Evolutionary conservation across 2,329 filamentous ascomycete genomes (phyloP).

Genomic region (Exophiala xenobiotica): DNA sequence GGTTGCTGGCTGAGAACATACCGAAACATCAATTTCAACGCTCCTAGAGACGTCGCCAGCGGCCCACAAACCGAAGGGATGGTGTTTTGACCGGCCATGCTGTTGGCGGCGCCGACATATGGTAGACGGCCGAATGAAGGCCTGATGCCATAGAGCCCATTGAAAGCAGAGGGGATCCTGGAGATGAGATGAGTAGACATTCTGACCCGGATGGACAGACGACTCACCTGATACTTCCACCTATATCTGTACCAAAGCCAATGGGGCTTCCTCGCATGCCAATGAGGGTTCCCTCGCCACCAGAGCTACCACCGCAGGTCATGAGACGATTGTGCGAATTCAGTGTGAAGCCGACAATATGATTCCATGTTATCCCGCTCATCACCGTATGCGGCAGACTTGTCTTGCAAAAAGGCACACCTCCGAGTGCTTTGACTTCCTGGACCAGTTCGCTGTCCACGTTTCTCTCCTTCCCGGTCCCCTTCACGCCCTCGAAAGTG

Average conservation of each 20-base stretch:
- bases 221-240: slow-evolving; percentile 46
- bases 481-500: slow-evolving; percentile 1
- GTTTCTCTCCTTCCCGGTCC: background rate
- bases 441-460: slow-evolving; percentile 27
- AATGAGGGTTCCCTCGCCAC: slow-evolving; percentile 62
- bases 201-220: slow-evolving; percentile 38
- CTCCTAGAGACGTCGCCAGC: slow-evolving; percentile 32
- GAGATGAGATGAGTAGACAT: background rate
- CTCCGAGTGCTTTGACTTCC: slow-evolving; percentile 39
- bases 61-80: slow-evolving; percentile 47
- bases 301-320: slow-evolving; percentile 63
- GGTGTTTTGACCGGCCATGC: slow-evolving; percentile 46
- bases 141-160: slow-evolving; percentile 52
- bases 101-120: slow-evolving; percentile 46
- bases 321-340: slow-evolving; percentile 62
- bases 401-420: slow-evolving; percentile 54
- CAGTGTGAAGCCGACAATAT: slow-evolving; percentile 57
- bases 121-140: slow-evolving; percentile 52
- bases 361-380: slow-evolving; percentile 53
- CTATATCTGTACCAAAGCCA: slow-evolving; percentile 62
- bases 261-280: slow-evolving; percentile 58
- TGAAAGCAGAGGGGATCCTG: slow-evolving; percentile 48
- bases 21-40: slow-evolving; percentile 30
- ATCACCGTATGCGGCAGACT: slow-evolving; percentile 51
- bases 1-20: slow-evolving; percentile 42